A percentile compares a stretch with the other conserved stretches of the same genome.
Evolutionary conservation across 1,284 basidiomycete genomes (phyloP).

Genomic region (Tilletia horrida): DNA sequence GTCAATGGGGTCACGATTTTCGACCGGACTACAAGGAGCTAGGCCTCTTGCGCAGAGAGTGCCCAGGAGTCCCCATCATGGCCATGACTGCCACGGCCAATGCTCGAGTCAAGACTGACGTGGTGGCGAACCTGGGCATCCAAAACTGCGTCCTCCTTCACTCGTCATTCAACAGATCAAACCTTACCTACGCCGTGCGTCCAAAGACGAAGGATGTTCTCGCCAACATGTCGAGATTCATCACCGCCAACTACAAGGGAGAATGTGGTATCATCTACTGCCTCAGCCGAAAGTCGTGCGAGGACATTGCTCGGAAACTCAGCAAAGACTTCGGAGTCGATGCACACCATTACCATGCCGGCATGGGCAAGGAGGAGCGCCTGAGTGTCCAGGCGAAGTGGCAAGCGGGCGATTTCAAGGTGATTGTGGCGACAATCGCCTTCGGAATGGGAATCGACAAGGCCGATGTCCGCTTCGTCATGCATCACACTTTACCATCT

Average conservation of each 20-base stretch:
- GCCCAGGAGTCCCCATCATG: conserved; percentile 81
- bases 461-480: conserved; percentile 72
- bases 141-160: conserved; percentile 61
- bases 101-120: conserved; percentile 71
- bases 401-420: conserved; percentile 69
- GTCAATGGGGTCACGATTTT: conserved; percentile 78
- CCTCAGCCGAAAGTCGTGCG: conserved; percentile 69
- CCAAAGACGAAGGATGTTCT: conserved; percentile 61
- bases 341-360: conserved; percentile 83
- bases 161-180: conserved; percentile 88
- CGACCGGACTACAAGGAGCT: conserved; percentile 63
- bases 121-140: conserved; percentile 68
- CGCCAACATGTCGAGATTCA: conserved; percentile 70
- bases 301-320: conserved; percentile 72
- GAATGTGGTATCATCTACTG: conserved; percentile 87
- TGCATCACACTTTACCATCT: conserved; percentile 70
- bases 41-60: conserved; percentile 68
- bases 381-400: conserved; percentile 68
- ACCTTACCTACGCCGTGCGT: conserved; percentile 74
- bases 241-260: conserved; percentile 63
- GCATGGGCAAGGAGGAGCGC: conserved; percentile 68
- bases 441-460: conserved; percentile 99
- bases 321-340: conserved; percentile 62
- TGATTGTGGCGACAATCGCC: conserved; percentile 80
- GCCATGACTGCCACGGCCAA: conserved; percentile 94